These are phyloP conservation scores for Aspergillus sp. DNA, from an alignment of 2,329 filamentous ascomycete genomes.

Conservation along the genomic window DNA sequence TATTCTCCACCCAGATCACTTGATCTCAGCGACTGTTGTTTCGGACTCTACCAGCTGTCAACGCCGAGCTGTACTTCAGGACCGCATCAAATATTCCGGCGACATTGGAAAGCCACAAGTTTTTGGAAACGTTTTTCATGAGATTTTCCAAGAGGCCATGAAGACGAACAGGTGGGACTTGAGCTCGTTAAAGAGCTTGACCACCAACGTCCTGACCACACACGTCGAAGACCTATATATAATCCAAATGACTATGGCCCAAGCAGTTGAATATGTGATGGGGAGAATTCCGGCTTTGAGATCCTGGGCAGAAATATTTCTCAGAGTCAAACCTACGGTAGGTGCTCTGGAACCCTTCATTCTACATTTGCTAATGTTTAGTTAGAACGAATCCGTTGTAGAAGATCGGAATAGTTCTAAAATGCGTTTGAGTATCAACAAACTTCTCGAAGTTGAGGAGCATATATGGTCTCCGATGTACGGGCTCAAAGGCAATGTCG, in stretches of 20 bases:
- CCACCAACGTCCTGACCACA: slow-evolving; percentile 62
- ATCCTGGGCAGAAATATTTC: slow-evolving; percentile 76
- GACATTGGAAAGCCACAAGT: slow-evolving; percentile 73
- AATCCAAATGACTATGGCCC: slow-evolving; percentile 66
- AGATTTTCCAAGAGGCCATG: slow-evolving; percentile 88
- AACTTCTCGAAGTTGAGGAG: slow-evolving; percentile 92
- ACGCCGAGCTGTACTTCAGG: slow-evolving; percentile 84
- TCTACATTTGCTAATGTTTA: slow-evolving; percentile 21
- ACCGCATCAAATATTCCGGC: slow-evolving; percentile 85
- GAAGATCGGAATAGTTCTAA: slow-evolving; percentile 72
- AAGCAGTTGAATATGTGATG: slow-evolving; percentile 71
- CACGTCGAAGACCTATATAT: slow-evolving; percentile 87
- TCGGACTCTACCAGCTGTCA: slow-evolving; percentile 94
- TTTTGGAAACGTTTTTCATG: slow-evolving; percentile 89
- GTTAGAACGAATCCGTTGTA: slow-evolving; percentile 60
- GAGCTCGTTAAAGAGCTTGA: slow-evolving; percentile 57
- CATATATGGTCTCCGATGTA: slow-evolving; percentile 98
- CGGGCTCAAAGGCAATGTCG: slow-evolving; percentile 93
- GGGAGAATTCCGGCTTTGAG: slow-evolving; percentile 77
- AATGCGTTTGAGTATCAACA: slow-evolving; percentile 78
- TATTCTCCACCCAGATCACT: slow-evolving; percentile 88
- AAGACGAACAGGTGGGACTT: slow-evolving; percentile 75
- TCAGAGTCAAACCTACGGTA: slow-evolving; percentile 64
- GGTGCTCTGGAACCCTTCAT: slow-evolving; percentile 13
- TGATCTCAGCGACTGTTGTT: slow-evolving; percentile 89